Evolutionary conservation across 2,329 filamentous ascomycete genomes (phyloP).

Genomic region (Arachnomyces sp.): DNA sequence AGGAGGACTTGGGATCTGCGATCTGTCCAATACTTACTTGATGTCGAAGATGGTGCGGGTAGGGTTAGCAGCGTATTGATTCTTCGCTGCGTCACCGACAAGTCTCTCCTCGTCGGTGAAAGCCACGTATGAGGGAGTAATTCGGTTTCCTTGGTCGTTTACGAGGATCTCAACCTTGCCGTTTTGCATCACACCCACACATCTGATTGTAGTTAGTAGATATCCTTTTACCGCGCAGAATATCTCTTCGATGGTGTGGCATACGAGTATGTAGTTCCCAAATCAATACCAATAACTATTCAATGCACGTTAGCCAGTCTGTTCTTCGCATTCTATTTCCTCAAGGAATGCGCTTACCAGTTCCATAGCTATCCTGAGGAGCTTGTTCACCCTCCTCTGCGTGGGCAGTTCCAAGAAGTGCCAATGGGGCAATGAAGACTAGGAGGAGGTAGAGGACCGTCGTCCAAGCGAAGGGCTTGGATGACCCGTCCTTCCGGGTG

Average conservation of each 20-base stretch:
- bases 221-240: neutral
- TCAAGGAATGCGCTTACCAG: conserved; percentile 43
- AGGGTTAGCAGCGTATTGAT: conserved; percentile 79
- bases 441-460: conserved; percentile 86
- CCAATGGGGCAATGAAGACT: conserved; percentile 74
- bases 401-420: conserved; percentile 67
- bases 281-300: conserved; percentile 83
- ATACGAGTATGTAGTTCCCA: conserved; percentile 70
- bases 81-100: conserved; percentile 95
- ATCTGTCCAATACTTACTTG: conserved; percentile 65
- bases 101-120: conserved; percentile 96
- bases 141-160: conserved; percentile 96
- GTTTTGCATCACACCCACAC: conserved; percentile 92
- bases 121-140: conserved; percentile 89
- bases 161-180: conserved; percentile 92
- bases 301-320: conserved; percentile 9
- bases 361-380: conserved; percentile 65
- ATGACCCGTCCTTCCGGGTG: conserved; percentile 52
- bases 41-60: conserved; percentile 68
- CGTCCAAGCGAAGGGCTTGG: conserved; percentile 73
- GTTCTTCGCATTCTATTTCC: neutral
- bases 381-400: conserved; percentile 63
- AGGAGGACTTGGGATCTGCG: too few relatives aligned
- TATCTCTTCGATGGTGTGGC: conserved; percentile 13
- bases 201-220: too few relatives aligned